Evolutionary conservation across 2,329 filamentous ascomycete genomes (phyloP).

Genomic region (Leptographium wingfieldii): DNA sequence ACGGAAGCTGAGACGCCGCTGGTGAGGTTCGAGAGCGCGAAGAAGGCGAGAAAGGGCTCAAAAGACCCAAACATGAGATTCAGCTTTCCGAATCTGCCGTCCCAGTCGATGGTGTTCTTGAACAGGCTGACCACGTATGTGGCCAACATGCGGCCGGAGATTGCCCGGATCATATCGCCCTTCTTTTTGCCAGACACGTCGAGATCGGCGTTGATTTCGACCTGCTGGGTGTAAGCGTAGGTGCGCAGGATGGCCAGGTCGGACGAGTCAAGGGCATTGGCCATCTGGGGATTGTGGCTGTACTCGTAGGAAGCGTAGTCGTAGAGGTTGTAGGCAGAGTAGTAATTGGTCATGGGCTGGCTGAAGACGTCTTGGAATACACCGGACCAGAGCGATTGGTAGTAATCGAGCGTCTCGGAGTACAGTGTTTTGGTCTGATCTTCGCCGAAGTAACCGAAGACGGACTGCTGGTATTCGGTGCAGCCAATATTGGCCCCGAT

Average conservation of each 20-base stretch:
- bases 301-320: slow-evolving; percentile 43
- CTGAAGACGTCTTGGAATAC: slow-evolving; percentile 27
- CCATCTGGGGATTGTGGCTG: slow-evolving; percentile 34
- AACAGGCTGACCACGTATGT: slow-evolving; percentile 30
- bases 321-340: slow-evolving; percentile 40
- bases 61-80: slow-evolving; percentile 41
- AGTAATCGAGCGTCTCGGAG: slow-evolving; percentile 23
- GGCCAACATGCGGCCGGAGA: slow-evolving; percentile 41
- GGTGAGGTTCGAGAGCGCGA: slow-evolving; percentile 34
- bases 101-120: slow-evolving; percentile 25
- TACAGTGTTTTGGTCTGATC: slow-evolving; percentile 9
- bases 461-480: slow-evolving; percentile 22
- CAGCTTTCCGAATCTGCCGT: slow-evolving; percentile 31
- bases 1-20: slow-evolving; percentile 39
- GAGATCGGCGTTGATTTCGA: slow-evolving; percentile 38
- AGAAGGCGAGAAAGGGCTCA: slow-evolving; percentile 43
- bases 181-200: slow-evolving; percentile 36
- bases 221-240: slow-evolving; percentile 59
- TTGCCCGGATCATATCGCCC: slow-evolving; percentile 30
- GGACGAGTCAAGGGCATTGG: slow-evolving; percentile 23
- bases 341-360: slow-evolving; percentile 24
- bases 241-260: slow-evolving; percentile 41
- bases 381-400: slow-evolving; percentile 26
- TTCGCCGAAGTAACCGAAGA: slow-evolving; percentile 16
- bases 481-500: slow-evolving; percentile 28